Evolutionary conservation across 768 basidiomycete species (phyloP).

Genomic region (Podaxis rugospora): DNA sequence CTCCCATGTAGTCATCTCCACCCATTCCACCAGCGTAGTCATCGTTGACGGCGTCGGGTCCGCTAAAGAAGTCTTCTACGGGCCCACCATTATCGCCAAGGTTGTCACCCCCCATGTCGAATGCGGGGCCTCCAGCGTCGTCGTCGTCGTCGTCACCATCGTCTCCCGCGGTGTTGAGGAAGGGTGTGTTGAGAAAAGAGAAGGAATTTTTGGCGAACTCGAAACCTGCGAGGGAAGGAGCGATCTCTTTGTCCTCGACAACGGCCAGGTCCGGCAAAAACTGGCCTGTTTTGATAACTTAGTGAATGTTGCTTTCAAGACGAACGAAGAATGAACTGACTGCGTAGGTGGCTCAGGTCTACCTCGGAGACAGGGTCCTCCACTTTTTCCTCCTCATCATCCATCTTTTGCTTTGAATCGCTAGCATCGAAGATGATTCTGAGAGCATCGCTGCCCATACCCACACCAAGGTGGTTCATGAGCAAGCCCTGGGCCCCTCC

Average conservation of each 20-base stretch:
- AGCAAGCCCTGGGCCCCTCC: conserved; percentile 93
- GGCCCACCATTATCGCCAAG: conserved; percentile 18
- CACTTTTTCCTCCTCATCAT: conserved; percentile 58
- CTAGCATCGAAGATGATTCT: conserved; percentile 96
- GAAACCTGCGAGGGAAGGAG: conserved; percentile 77
- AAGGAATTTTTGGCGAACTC: conserved; percentile 71
- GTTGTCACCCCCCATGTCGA: conserved; percentile 25
- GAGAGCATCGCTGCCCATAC: conserved; percentile 75
- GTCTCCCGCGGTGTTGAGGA: conserved; percentile 50
- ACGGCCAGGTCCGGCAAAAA: conserved; percentile 69
- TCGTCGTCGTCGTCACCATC: conserved; percentile 27
- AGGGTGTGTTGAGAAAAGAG: conserved; percentile 56
- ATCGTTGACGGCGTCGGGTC: conserved; percentile 40
- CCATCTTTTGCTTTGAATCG: conserved; percentile 73
- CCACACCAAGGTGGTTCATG: conserved; percentile 91
- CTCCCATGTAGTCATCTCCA: conserved; percentile 35
- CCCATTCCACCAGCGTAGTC: conserved; percentile 33
- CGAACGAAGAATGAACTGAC: conserved; percentile 33
- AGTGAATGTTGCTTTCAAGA: neutral
- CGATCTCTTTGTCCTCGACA: conserved; percentile 69
- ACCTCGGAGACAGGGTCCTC: conserved; percentile 69
- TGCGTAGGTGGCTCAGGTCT: conserved; percentile 57
- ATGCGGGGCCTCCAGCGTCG: conserved; percentile 36
- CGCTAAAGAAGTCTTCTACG: conserved; percentile 30
- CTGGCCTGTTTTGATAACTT: conserved; percentile 36